A percentile compares a stretch with the other conserved stretches of the same genome.
Conservation (phyloP, 371 early-diverging fungal genomes). For the Synchytrium microbalum region DNA sequence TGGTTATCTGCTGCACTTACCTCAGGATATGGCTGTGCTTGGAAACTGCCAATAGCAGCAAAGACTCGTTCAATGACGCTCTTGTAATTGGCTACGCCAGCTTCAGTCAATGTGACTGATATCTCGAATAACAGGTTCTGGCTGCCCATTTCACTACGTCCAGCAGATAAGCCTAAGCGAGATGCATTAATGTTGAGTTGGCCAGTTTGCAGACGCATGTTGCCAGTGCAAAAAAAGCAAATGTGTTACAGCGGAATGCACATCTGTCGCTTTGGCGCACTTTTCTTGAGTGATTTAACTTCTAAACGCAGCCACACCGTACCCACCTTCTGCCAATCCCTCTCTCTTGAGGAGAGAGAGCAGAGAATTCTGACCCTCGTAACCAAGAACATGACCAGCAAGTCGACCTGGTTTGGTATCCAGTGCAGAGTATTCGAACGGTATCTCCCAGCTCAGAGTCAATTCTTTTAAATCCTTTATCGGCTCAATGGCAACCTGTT, state of each 20-base stretch:
- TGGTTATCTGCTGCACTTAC: slow-evolving; percentile 8
- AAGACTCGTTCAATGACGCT: slow-evolving; percentile 18
- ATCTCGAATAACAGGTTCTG: slow-evolving; percentile 23
- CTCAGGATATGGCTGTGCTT: slow-evolving; percentile 12
- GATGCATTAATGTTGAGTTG: no score
- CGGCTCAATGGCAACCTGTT: slow-evolving; percentile 16
- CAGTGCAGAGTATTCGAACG: slow-evolving; percentile 12
- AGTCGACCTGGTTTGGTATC: slow-evolving; percentile 21
- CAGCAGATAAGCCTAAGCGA: slow-evolving; percentile 20
- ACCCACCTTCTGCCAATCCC: slow-evolving; percentile 18
- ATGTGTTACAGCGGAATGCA: no score
- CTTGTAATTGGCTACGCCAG: slow-evolving; percentile 19
- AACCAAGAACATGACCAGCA: slow-evolving; percentile 18
- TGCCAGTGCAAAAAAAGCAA: no score
- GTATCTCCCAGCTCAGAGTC: slow-evolving; percentile 27
- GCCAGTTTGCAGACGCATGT: no score
- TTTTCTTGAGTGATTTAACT: no score
- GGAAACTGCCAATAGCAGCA: slow-evolving; percentile 12
- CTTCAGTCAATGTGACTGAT: slow-evolving; percentile 23
- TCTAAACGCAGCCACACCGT: background rate
- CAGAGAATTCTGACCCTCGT: slow-evolving; percentile 27
- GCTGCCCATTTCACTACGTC: slow-evolving; percentile 12
- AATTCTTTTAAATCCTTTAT: slow-evolving; percentile 25
- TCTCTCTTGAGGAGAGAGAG: slow-evolving; percentile 20
- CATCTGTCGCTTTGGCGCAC: no score